These are phyloP conservation scores for Xylaria sp. DNA, from an alignment of 2,329 filamentous ascomycete genomes.

Conservation along the genomic window DNA sequence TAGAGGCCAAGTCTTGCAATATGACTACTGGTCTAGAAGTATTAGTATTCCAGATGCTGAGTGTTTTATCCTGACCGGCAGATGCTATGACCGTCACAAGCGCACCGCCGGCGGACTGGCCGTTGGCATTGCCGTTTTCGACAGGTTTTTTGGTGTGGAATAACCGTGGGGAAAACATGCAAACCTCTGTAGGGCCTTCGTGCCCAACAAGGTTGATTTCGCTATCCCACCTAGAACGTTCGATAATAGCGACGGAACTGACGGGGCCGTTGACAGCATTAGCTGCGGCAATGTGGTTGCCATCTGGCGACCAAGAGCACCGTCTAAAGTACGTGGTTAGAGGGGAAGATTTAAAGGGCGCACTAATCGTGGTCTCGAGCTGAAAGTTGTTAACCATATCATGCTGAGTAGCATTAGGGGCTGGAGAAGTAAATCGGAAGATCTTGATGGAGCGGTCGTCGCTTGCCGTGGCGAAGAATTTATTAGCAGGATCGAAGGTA, in stretches of 20 bases:
- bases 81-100: constrained; percentile 94
- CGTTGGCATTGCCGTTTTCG: constrained; percentile 56
- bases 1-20: constrained; percentile 83
- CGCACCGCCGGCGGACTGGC: constrained; percentile 48
- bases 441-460: constrained; percentile 97
- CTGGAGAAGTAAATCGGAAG: constrained; percentile 89
- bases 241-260: constrained; percentile 94
- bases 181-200: constrained; percentile 95
- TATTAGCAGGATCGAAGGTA: constrained; percentile 97
- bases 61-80: constrained; percentile 92
- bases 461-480: constrained; percentile 97
- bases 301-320: constrained; percentile 97
- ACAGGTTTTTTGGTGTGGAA: constrained; percentile 76
- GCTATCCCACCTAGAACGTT: constrained; percentile 89
- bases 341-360: constrained; percentile 88
- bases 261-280: constrained; percentile 98
- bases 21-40: constrained; percentile 90
- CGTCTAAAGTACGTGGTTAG: constrained; percentile 95
- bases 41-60: constrained; percentile 98
- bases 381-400: constrained; percentile 98
- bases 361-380: constrained; percentile 86
- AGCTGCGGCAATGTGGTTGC: constrained; percentile 93
- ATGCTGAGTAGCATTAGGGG: constrained; percentile 88
- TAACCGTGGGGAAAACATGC: constrained; percentile 91
- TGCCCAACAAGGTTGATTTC: constrained; percentile 98